Evolutionary conservation across 2,329 filamentous ascomycete species (phyloP), one percentile per base, ranked within the genome.

Genomic region (Bipolaris cookei): DNA sequence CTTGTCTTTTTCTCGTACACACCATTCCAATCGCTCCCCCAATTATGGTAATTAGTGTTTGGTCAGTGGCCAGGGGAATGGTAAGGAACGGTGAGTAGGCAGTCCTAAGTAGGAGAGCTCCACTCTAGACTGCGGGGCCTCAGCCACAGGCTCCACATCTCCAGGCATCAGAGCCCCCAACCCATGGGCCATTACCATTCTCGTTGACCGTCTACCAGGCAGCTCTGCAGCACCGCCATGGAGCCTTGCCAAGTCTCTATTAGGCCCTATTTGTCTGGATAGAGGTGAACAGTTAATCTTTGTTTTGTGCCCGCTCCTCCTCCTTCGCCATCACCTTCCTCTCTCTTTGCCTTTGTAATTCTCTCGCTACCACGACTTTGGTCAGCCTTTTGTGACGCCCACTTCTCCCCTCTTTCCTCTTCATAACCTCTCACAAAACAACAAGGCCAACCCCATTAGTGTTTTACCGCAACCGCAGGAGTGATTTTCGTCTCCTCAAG

Each of bases 91-190:
- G 4, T 4, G 25, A 6, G 16, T 30, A 16, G 28, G 28, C 42
- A 38, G 20, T 10, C 32, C n/a, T 28, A 16, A 21, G 41, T 28
- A 34, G 21, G 7, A 28, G 20, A 34, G 41, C 18, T 28, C 10
- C 28, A 48, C 13, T n/a, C 6, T 10, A 20, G 43, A 47, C 18
- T 49, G 44, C 16, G 43, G 32, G 38, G 50, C 50, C 50, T 54
- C 37, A 53, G 56, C 52, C 59, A 16, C 53, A 51, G 54, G 55
- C 62, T 56, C 62, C 51, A 46, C 43, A 41, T 54, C 54, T 63
- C 56, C 55, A 65, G 65, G 65, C 66, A 67, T 56, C 62, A 62
- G 58, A 53, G 57, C 39, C 51, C 54, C 46, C 10, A 39, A 46
- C 56, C 37, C 41, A 39, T 56, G 35, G 47, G 58, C 51, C 51